Conservation (phyloP, 106 monocot species). For the Dioscorea dumetorum region DNA sequence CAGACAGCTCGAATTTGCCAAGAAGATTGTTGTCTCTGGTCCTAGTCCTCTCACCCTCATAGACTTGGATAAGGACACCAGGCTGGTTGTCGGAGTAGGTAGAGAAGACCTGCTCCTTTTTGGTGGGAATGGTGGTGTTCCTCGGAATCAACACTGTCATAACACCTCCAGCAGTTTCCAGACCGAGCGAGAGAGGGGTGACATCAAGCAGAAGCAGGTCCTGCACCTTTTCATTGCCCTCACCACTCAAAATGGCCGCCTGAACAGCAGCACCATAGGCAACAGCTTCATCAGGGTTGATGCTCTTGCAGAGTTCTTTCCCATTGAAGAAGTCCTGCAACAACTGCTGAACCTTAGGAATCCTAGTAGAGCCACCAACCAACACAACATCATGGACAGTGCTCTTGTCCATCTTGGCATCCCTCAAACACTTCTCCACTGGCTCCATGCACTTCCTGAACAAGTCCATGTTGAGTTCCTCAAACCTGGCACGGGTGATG, state of each 20-base stretch:
- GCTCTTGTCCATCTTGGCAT: conserved; percentile 80
- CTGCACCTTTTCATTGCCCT: conserved; percentile 65
- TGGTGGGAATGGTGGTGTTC: conserved; percentile 65
- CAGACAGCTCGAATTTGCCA: conserved; percentile 22
- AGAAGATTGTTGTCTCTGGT: conserved; percentile 22
- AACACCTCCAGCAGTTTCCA: conserved; percentile 49
- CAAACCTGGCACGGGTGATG: conserved; percentile 50
- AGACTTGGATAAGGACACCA: conserved; percentile 23
- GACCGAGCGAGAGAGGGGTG: conserved; percentile 38
- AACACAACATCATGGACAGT: conserved; percentile 59
- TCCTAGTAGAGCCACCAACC: conserved; percentile 67
- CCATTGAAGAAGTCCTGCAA: conserved; percentile 76
- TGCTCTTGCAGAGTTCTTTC: conserved; percentile 76
- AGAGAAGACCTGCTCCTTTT: conserved; percentile 65
- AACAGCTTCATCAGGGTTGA: conserved; percentile 66
- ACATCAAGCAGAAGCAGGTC: conserved; percentile 67
- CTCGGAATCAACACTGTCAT: conserved; percentile 59
- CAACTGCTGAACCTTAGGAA: conserved; percentile 72
- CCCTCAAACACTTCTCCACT: conserved; percentile 65
- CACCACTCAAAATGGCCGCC: conserved; percentile 59
- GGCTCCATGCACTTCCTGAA: conserved; percentile 84
- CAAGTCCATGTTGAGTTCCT: conserved; percentile 74
- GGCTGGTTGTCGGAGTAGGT: conserved; percentile 53
- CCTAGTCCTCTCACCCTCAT: conserved; percentile 10
- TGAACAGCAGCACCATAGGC: conserved; percentile 65